Conservation (phyloP, 1,284 basidiomycete genomes). For the Irpex lacteus region DNA sequence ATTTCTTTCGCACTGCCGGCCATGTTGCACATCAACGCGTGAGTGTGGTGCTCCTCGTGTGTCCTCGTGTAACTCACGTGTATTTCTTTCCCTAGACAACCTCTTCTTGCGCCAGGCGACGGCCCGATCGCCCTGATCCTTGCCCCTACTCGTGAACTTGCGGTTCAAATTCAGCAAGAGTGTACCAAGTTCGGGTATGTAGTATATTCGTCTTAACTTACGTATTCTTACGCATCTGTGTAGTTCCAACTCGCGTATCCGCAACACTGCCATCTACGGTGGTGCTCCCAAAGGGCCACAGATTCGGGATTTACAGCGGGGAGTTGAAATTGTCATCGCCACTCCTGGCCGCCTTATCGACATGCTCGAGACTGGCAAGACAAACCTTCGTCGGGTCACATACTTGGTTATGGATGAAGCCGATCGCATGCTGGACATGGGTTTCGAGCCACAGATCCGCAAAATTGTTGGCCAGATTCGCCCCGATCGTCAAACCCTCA, state of each 20-base stretch:
- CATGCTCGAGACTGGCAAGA: slow-evolving; percentile 95
- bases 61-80: neutral
- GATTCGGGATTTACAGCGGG: slow-evolving; percentile 95
- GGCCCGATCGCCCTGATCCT: slow-evolving; percentile 97
- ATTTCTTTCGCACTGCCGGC: slow-evolving; percentile 98
- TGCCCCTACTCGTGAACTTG: slow-evolving; percentile 96
- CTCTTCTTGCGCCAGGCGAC: slow-evolving; percentile 90
- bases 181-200: slow-evolving; percentile 92
- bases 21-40: slow-evolving; percentile 99
- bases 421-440: slow-evolving; percentile 98
- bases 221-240: slow-evolving; percentile 8
- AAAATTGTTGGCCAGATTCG: slow-evolving; percentile 98
- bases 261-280: slow-evolving; percentile 98
- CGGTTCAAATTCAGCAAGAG: slow-evolving; percentile 98
- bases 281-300: slow-evolving; percentile 98
- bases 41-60: slow-evolving; percentile 29
- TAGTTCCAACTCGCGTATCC: slow-evolving; percentile 90
- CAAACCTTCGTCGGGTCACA: slow-evolving; percentile 92
- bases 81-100: slow-evolving; percentile 58
- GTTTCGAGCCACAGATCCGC: slow-evolving; percentile 99
- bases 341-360: slow-evolving; percentile 91
- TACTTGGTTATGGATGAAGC: slow-evolving; percentile 99
- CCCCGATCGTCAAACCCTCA: slow-evolving; percentile 92
- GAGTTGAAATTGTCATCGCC: slow-evolving; percentile 95
- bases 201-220: slow-evolving; percentile 12